phyloP scores from a whole-genome alignment of 2,329 filamentous ascomycete species.

The Colletotrichum higginsianum region DNA sequence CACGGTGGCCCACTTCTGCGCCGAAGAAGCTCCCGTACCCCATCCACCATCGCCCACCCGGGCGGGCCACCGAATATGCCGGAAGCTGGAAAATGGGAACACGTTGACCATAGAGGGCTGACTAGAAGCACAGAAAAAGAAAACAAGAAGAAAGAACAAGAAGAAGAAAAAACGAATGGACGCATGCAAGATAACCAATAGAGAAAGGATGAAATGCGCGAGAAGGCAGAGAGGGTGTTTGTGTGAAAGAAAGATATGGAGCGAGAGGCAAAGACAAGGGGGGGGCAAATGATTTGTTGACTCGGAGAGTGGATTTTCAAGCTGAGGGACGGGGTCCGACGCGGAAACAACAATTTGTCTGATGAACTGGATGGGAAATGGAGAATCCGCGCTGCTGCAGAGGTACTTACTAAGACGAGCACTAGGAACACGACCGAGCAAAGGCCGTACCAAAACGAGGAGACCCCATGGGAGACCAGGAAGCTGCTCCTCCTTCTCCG shows the following conservation, averaged over 20 bases:
- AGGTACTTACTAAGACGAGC: conserved; percentile 38
- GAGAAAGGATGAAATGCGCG: not conserved
- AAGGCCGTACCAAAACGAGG: conserved; percentile 43
- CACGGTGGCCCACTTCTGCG: conserved; percentile 39
- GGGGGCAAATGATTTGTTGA: conserved; percentile 3
- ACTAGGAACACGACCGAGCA: conserved; percentile 40
- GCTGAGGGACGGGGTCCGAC: conserved; percentile 18
- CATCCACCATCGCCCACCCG: conserved; percentile 34
- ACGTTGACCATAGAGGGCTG: not conserved
- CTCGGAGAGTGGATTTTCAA: conserved; percentile 18
- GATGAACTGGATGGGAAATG: conserved; percentile 2
- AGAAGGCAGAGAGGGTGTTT: conserved; percentile 4
- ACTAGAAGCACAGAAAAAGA: too few species aligned
- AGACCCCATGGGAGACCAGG: conserved; percentile 42
- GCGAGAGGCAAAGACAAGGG: conserved; percentile 5
- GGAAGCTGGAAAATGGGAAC: conserved; percentile 33
- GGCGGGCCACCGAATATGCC: conserved; percentile 40
- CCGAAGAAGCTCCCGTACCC: conserved; percentile 40
- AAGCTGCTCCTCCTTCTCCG: conserved; percentile 42
- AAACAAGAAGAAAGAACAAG: not conserved
- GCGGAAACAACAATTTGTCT: not conserved
- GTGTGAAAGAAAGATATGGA: not conserved
- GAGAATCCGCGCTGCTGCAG: conserved; percentile 20
- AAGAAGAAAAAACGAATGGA: not conserved
- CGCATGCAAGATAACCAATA: not conserved